Base-by-base conservation (phyloP, 345 rosid genomes). In the Moricandia arvensis region DNA sequence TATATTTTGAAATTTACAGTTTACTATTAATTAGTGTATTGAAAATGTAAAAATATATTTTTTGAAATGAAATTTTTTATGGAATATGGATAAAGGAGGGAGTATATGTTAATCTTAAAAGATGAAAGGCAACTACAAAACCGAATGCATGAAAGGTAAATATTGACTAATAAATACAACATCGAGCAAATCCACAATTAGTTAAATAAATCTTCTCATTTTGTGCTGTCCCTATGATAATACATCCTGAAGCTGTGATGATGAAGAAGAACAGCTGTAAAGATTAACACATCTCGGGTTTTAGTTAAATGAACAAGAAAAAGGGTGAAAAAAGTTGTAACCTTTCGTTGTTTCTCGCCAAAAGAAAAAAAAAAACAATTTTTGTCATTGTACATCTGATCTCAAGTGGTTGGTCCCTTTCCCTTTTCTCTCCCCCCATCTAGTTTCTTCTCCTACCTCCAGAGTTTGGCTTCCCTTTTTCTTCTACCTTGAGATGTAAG, bases 361-460 rank as follows among this genome's bases (percentile, higher is more conserved):
- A 47, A 47, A 53, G 2, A 17, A 37, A 13, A 66, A 4, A 58
- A 18, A 26, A 63, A 53, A 0, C 15, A 10, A 33, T n/a, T n/a
- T n/a, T 57, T 41, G 15, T 57, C 30, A 43, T 58, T 64, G 45
- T 66, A 73, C 38, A 75, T 75, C 75, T 71, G 66, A 77, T 71
- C 75, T 77, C 75, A 51, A 75, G 80, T 70, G 71, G 63, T 69
- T 69, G 71, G 75, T 43, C 47, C 4, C 7, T 27, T 61, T 43
- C n/a, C 69, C 13, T 8, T 59, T 74, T 43, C 47, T 74, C 51
- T 75, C 62, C 61, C 55, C 55, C 45, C 63, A 69, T 76, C 66
- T 10, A 55, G 75, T 54, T 69, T 43, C 71, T 62, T 68, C 75
- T 70, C 41, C 15, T 7, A 21, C 63, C 16, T 69, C 59, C 11